These are phyloP conservation scores for Nyssa sinensis DNA, from an alignment of 148 eudicot genomes.

Conservation along the genomic window DNA sequence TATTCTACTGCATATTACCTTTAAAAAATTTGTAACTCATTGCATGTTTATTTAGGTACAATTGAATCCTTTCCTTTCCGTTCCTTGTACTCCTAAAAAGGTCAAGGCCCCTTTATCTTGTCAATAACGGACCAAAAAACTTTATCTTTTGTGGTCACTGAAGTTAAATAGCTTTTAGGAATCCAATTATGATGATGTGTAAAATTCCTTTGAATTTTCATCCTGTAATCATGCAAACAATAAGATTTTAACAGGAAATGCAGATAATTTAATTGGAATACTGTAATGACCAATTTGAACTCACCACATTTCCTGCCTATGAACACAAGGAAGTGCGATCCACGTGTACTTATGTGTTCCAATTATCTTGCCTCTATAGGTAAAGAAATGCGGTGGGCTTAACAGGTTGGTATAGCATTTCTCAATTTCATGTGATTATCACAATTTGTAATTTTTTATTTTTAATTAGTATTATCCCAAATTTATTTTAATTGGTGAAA, in stretches of 20 bases:
- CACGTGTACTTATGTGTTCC: not conserved
- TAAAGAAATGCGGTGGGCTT: no score
- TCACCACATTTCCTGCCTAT: not conserved
- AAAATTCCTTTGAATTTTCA: not conserved
- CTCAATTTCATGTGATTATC: no score
- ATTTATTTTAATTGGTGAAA: not conserved
- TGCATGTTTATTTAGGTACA: not conserved
- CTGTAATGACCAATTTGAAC: not conserved
- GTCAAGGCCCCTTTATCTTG: not conserved
- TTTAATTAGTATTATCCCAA: no score
- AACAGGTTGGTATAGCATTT: no score
- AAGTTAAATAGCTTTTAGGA: not conserved
- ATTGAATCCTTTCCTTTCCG: not conserved
- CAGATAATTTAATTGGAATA: not conserved
- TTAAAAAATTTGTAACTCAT: not conserved
- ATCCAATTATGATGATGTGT: not conserved
- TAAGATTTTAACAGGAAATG: not conserved
- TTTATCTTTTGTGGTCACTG: not conserved
- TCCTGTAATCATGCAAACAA: not conserved
- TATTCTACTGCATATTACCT: not conserved
- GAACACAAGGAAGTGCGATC: not conserved
- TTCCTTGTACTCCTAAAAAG: slow-evolving; percentile 4
- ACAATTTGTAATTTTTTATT: not conserved
- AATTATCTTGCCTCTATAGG: not conserved
- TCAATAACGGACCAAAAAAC: not conserved